A percentile compares a stretch with the other conserved stretches of the same genome.
Conservation (phyloP, 2,329 filamentous ascomycete genomes). For the Pseudogymnoascus verrucosus region DNA sequence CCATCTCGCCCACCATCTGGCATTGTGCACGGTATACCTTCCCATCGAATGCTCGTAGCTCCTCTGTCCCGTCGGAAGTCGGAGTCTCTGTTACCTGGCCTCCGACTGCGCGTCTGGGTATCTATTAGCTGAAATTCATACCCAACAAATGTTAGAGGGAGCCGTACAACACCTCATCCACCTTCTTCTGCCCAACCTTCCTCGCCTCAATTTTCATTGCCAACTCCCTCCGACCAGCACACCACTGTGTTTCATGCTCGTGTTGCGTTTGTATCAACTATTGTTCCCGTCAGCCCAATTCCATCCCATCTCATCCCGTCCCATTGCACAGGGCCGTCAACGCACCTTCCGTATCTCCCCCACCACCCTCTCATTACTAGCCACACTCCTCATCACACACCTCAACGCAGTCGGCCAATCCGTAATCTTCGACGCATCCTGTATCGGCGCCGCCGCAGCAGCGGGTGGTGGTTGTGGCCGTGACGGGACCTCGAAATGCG, state of each 20-base stretch:
- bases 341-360: constrained; percentile 34
- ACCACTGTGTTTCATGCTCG: constrained; percentile 55
- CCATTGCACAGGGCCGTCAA: background rate
- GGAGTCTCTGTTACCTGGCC: constrained; percentile 29
- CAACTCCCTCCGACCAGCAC: constrained; percentile 42
- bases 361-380: constrained; percentile 36
- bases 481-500: background rate
- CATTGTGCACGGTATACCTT: constrained; percentile 54
- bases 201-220: constrained; percentile 43
- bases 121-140: constrained; percentile 24
- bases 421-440: constrained; percentile 22
- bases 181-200: constrained; percentile 42
- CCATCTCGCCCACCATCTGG: constrained; percentile 52
- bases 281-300: constrained; percentile 8
- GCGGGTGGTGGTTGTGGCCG: constrained; percentile 2
- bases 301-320: background rate
- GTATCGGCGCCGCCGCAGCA: constrained; percentile 5
- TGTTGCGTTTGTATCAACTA: constrained; percentile 57
- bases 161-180: too few species aligned
- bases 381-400: constrained; percentile 42
- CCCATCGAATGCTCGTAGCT: constrained; percentile 49
- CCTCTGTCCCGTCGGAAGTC: constrained; percentile 37
- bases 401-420: constrained; percentile 43
- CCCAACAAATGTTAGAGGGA: background rate
- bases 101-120: constrained; percentile 32